Conservation (phyloP, 2,329 filamentous ascomycete species). For the Fusarium tjaetaba region DNA sequence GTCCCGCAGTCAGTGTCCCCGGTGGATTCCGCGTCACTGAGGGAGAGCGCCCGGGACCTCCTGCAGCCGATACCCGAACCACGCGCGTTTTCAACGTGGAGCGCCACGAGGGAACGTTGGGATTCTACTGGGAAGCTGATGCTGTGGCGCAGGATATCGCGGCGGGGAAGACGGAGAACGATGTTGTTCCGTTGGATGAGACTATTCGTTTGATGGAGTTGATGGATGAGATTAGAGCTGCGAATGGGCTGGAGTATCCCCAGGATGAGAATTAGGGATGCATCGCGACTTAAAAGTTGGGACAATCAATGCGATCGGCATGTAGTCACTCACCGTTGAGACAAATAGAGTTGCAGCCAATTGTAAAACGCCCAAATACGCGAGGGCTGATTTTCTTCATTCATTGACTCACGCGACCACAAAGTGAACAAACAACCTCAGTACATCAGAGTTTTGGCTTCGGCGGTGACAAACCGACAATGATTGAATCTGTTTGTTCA, state of each 20-base stretch:
- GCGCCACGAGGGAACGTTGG: constrained; percentile 7
- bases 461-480: not conserved
- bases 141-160: constrained; percentile 17
- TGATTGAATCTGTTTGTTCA: not conserved
- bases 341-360: not conserved
- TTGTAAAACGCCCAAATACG: too few species aligned
- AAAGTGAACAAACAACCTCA: not conserved
- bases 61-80: not conserved
- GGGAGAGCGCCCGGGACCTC: not conserved
- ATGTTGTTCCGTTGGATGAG: constrained; percentile 56
- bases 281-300: too few species aligned
- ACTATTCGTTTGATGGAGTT: constrained; percentile 57
- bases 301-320: not conserved
- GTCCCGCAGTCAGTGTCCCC: constrained; percentile 13
- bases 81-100: constrained; percentile 14
- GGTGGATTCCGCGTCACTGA: constrained; percentile 9
- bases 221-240: constrained; percentile 56
- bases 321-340: not conserved
- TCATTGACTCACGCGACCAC: not conserved
- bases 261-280: constrained; percentile 3
- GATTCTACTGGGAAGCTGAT: constrained; percentile 26
- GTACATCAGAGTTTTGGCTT: not conserved
- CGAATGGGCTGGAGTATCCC: constrained; percentile 8
- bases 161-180: constrained; percentile 50
- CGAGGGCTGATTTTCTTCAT: not conserved